Base-by-base conservation (phyloP, 805 yeast species). In the Huiozyma sinensis region DNA sequence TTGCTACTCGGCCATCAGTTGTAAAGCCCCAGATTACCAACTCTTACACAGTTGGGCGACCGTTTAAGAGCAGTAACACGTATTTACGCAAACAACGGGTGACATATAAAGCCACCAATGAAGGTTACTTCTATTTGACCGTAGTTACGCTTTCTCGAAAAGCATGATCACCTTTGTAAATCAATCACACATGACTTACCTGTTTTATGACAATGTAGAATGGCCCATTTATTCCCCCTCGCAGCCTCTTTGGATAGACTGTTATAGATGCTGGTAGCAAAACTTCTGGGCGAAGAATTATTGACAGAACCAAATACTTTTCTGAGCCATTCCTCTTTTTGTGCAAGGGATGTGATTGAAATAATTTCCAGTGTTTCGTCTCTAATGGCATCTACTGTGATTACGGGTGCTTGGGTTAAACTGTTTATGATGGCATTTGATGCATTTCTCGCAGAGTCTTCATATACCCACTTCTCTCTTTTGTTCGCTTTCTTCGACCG, bases 291-390 rank as follows among this genome's bases (percentile, higher is more conserved):
- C 1, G 80, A 72, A 4, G 92, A 69, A 53, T 78, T 83, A n/a
- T 85, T 79, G 3, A 83, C 76, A 13, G 90, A 87, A 6, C 89
- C 84, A 42, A 62, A 60, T 5, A 90, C 87, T 51, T 84, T 83
- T 53, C 94, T 73, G 42, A 81, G 67, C 75, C 76, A 73, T 70
- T 85, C 90, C 48, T 86, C 95, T 41, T 77, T 80, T 49, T 77
- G 87, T 29, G 71, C 69, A n/a, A 86, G 63, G 0, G 94, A 81
- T 0, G 89, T 82, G 2, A 81, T 74, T 10, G 83, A 72, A 35
- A 90, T 83, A 73, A 88, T 83, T 41, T 88, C 90, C 48, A 92
- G 61, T 2, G 86, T 83, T 48, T 88, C 97, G 52, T 86, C 95
- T 48, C 81, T 72, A 9, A 79, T 64, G 4, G 76, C 78, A 57